Evolutionary conservation across 176 grass and related monocot species (phyloP), one percentile per base, ranked within the genome.

Genomic region (Zea mays): DNA sequence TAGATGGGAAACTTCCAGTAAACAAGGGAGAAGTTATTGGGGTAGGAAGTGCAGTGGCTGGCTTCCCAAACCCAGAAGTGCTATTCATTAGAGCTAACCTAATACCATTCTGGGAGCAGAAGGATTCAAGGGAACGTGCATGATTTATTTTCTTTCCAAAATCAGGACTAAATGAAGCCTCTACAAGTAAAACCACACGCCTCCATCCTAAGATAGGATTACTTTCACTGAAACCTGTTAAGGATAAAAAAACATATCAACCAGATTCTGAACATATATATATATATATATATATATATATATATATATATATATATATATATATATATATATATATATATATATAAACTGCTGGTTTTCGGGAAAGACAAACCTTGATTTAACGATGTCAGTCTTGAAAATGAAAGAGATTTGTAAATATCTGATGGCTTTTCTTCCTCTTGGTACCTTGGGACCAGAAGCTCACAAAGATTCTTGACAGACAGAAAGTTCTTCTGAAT

Each of bases 1-100:
- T 98, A 72, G 92, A 98, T 62, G 96, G 96, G 81, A 98, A 98
- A 72, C 96, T 95, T 82, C 96, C 96, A 63, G 96, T 98, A 83
- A 98, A 94, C 72, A 98, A 83, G 79, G 96, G 96, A 81, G 96
- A 98, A 62, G 83, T 81, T 81, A 94, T 85, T 84, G 92, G 92
- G 39, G 89, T 92, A 75, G 87, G 72, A 86, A 88, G 85, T 72
- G 82, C 51, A 78, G 79, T 89, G 44, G 80, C 56, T 75, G 89
- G 91, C 72, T 94, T 98, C 43, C 80, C 85, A 86, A 92, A 87
- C 79, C 84, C 96, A 73, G 91, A 87, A 55, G 85, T 62, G 7
- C 74, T 90, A 80, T 81, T 92, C 77, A 87, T 82, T 78, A 98
- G 74, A 86, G 87, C 72, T 45, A 98, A 71, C 69, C 89, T 87